These are phyloP conservation scores for Vickermania ingenoplastis DNA, from an alignment of 208 protist species.

Conservation along the genomic window DNA sequence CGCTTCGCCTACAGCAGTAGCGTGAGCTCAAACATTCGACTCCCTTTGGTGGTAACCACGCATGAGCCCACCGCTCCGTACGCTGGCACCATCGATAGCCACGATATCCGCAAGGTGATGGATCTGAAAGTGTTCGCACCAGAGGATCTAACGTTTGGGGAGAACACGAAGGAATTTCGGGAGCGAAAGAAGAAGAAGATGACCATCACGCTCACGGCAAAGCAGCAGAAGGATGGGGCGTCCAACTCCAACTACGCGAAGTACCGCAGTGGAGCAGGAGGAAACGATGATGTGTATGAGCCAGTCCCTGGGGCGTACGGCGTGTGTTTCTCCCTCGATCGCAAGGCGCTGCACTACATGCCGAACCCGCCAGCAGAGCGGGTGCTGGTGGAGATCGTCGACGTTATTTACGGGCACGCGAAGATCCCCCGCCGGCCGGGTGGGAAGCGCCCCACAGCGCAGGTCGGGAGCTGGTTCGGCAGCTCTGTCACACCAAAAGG, in stretches of 20 bases:
- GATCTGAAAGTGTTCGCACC: slow-evolving; percentile 7
- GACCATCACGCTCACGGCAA: neutral
- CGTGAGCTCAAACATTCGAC: slow-evolving; percentile 13
- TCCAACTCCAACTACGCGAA: neutral
- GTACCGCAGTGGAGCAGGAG: neutral
- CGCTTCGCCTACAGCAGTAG: slow-evolving; percentile 31
- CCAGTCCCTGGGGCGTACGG: slow-evolving; percentile 15
- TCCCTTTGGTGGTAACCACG: slow-evolving; percentile 17
- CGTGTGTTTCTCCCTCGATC: slow-evolving; percentile 31
- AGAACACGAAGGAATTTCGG: neutral
- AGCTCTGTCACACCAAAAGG: neutral
- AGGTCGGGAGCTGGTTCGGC: neutral
- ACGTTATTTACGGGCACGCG: neutral
- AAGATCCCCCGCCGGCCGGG: neutral
- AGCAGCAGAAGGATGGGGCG: neutral
- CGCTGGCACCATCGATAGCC: slow-evolving; percentile 8
- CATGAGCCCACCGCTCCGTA: slow-evolving; percentile 14
- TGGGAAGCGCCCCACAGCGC: neutral
- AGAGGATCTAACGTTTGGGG: slow-evolving; percentile 8
- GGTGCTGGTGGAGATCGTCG: slow-evolving; percentile 11
- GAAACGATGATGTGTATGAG: neutral
- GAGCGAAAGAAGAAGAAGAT: neutral
- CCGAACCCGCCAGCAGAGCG: slow-evolving; percentile 6
- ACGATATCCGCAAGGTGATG: slow-evolving; percentile 11
- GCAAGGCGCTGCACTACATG: neutral